Conservation (phyloP, 139 green algal genomes). For the Chloropicon primus region DNA sequence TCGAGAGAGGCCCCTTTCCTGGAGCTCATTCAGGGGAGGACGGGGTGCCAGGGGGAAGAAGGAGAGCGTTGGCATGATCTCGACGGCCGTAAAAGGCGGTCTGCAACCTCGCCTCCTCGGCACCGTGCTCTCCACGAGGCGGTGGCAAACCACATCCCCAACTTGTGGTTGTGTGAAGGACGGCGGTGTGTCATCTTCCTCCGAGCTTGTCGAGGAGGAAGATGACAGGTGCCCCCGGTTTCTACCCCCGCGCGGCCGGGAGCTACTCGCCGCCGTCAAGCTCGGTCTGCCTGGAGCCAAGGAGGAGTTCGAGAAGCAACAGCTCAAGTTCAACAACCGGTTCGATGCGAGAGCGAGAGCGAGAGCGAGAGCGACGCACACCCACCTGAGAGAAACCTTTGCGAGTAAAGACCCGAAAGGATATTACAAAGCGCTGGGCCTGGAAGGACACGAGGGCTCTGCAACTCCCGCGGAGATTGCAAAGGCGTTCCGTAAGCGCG, state of each 20-base stretch:
- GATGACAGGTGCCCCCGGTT: not conserved
- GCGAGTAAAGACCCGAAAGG: not conserved
- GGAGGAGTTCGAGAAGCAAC: not conserved
- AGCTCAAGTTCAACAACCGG: not conserved
- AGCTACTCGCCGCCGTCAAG: not conserved
- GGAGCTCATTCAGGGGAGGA: too few species aligned
- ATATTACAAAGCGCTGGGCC: not conserved
- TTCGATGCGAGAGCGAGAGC: not conserved
- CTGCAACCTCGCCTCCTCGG: too few species aligned
- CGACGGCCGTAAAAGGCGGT: too few species aligned
- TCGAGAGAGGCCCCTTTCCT: too few species aligned
- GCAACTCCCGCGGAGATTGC: not conserved
- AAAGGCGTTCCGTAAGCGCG: not conserved
- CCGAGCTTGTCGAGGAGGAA: not conserved
- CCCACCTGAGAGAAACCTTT: not conserved
- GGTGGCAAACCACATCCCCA: too few species aligned
- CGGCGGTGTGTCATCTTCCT: too few species aligned
- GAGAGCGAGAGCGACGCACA: not conserved
- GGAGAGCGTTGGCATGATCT: too few species aligned
- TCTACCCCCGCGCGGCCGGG: not conserved
- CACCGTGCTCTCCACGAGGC: too few species aligned
- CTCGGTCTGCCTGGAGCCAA: not conserved
- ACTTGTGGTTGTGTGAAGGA: too few species aligned
- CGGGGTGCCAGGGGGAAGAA: too few species aligned
- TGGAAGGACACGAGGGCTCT: not conserved